Base-by-base conservation (phyloP, 2,329 filamentous ascomycete species). In the Fusarium luffae region DNA sequence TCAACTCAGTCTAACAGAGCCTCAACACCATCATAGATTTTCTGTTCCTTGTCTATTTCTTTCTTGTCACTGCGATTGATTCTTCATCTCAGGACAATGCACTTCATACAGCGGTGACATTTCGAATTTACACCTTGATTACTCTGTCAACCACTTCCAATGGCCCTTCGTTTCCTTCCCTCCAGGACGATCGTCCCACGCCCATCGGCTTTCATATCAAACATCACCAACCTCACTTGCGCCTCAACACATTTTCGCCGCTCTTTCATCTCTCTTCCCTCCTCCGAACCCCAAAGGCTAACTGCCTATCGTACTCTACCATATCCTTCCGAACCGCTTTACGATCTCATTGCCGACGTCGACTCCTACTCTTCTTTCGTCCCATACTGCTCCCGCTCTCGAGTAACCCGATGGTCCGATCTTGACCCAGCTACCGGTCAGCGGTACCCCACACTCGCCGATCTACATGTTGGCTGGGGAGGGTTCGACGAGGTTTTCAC, bases 291-390 rank as follows among this genome's bases (percentile, higher is more conserved):
- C 79, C 92, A 94, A 77, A 88, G 84, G 69, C 85, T 98, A 60
- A 88, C 87, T 54, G 94, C 93, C 13, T 85, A 86, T 21, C 92
- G 93, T 66, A 91, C 86, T 6, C 90, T 98, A 16, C 92, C 92
- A 16, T 97, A 97, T 84, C 82, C 90, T 1, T 84, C 89, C 32
- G 75, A 80, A 7, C 84, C 88, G 3, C 89, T 99, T 73, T 99
- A 96, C 87, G 85, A 85, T 71, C 87, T 98, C 57, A 94, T 99
- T 79, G 90, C 94, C 81, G 93, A 98, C 80, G 90, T 99, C 70
- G 88, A 93, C 79, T 89, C 89, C 68, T 99, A 99, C 87, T 84
- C 86, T 40, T 79, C 84, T 70, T 99, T 98, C 85, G 88, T 99
- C n/a, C 96, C 96, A 13, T 98, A 97, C 86, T 97, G 95, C 82